Conservation (phyloP, 2,329 filamentous ascomycete genomes). For the Tolypocladium ovalisporum region DNA sequence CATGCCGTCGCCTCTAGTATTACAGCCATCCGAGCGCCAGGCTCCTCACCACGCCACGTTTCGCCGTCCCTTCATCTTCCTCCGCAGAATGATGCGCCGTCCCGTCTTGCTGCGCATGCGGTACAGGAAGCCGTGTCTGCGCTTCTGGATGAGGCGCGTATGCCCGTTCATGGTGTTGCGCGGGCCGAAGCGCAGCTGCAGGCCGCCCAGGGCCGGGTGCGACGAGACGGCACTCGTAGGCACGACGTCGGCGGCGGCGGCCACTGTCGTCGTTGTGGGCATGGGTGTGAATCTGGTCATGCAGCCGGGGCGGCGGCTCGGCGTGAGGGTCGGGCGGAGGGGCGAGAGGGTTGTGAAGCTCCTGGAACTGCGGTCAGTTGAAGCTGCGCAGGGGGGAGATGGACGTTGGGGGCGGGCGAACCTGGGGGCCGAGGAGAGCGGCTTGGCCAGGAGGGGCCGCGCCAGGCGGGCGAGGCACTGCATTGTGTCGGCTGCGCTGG, state of each 20-base stretch:
- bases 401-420: conserved; percentile 4
- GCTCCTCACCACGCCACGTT: conserved; percentile 21
- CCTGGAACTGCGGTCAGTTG: conserved; percentile 14
- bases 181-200: conserved; percentile 47
- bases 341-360: conserved; percentile 37
- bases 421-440: conserved; percentile 14
- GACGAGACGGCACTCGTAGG: conserved; percentile 28
- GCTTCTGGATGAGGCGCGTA: conserved; percentile 47
- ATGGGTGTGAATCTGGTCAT: conserved; percentile 20
- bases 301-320: conserved; percentile 19
- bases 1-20: background rate
- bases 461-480: conserved; percentile 18
- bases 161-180: conserved; percentile 45
- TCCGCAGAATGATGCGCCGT: conserved; percentile 38
- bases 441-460: conserved; percentile 15
- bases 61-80: conserved; percentile 41
- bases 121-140: conserved; percentile 45
- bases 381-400: background rate
- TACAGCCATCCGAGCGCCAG: background rate
- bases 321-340: conserved; percentile 35
- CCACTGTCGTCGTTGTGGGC: background rate
- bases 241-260: conserved; percentile 7
- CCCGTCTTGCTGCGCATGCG: conserved; percentile 39
- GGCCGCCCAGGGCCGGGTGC: conserved; percentile 38
- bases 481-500: conserved; percentile 5